Base-by-base conservation (phyloP, 139 green algal genomes). In the Micractinium conductrix region DNA sequence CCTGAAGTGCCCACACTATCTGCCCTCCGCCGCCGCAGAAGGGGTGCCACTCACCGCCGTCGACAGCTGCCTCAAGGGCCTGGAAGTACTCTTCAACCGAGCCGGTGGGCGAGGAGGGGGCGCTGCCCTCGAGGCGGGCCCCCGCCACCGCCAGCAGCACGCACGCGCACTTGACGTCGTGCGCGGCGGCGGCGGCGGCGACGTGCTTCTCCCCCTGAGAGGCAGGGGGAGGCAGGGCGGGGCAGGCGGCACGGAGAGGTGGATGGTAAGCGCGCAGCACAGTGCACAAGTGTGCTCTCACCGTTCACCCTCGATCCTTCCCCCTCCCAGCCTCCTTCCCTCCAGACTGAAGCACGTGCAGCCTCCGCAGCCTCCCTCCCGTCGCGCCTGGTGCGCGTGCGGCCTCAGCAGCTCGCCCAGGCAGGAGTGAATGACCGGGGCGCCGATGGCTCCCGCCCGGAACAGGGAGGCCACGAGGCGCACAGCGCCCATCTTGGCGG, bases 81-180 rank as follows among this genome's bases (percentile, higher is more conserved):
- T n/a, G 7, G 35, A 38, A 53, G 50, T 81, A 69, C 22, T 4
- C 35, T 12, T 45, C 35, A 50, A 70, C 22, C 17, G 33, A 2
- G 1, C 28, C n/a, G n/a, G n/a, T n/a, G n/a, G n/a, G n/a, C n/a
- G n/a, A n/a, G n/a, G n/a, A n/a, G n/a, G n/a, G n/a, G n/a, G n/a
- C n/a, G n/a, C n/a, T n/a, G n/a, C n/a, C n/a, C n/a, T n/a, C n/a
- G n/a, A n/a, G n/a, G 58, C 44, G 38, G 40, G 58, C 19, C 10
- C 3, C 55, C 76, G 28, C 38, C 28, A 30, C 48, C 58, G 22
- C 53, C 16, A 82, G 76, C 38, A 82, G 76, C 26, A 82, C 4
- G 38, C 30, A 6, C 17, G 63, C 30, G 76, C 76, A 82, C 58
- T 82, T 58, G 4, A 82, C 58, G 40, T 82, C 76, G 40, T 82